Evolutionary conservation across 495 filamentous ascomycete genomes (phyloP).

Genomic region (Jackrogersella multiformis): DNA sequence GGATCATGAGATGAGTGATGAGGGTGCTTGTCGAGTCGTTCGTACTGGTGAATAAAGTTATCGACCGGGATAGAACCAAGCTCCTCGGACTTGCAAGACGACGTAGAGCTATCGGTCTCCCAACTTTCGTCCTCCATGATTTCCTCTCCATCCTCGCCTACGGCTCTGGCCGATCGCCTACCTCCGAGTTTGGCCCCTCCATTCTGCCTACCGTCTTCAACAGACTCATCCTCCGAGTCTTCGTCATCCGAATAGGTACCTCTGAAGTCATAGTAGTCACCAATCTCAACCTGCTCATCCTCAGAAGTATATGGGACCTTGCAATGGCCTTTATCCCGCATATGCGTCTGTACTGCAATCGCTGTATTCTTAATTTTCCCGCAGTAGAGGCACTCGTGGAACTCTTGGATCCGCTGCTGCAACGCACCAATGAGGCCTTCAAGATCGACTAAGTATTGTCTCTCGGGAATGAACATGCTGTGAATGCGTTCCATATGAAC

Average conservation of each 20-base stretch:
- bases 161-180: constrained; percentile 58
- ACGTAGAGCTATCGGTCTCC: constrained; percentile 91
- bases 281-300: constrained; percentile 91
- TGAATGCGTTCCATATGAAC: constrained; percentile 91
- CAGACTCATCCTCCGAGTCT: constrained; percentile 66
- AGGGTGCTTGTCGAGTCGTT: constrained; percentile 67
- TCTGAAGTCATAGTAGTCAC: constrained; percentile 98
- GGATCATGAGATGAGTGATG: constrained; percentile 72
- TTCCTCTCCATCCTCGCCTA: constrained; percentile 59
- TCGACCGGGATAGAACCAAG: constrained; percentile 76
- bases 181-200: constrained; percentile 68
- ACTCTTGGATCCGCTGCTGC: constrained; percentile 78
- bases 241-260: constrained; percentile 88
- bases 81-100: constrained; percentile 81
- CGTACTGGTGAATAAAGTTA: constrained; percentile 66
- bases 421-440: constrained; percentile 79
- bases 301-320: constrained; percentile 93
- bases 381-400: constrained; percentile 81
- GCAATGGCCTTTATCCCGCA: constrained; percentile 96
- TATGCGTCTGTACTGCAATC: constrained; percentile 86
- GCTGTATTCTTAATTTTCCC: constrained; percentile 76
- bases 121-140: constrained; percentile 75
- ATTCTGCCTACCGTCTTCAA: constrained; percentile 57
- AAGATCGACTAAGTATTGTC: constrained; percentile 78
- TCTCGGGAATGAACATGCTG: constrained; percentile 96